Conservation (phyloP, 257 asterid genomes). For the Anisodus tanguticus region DNA sequence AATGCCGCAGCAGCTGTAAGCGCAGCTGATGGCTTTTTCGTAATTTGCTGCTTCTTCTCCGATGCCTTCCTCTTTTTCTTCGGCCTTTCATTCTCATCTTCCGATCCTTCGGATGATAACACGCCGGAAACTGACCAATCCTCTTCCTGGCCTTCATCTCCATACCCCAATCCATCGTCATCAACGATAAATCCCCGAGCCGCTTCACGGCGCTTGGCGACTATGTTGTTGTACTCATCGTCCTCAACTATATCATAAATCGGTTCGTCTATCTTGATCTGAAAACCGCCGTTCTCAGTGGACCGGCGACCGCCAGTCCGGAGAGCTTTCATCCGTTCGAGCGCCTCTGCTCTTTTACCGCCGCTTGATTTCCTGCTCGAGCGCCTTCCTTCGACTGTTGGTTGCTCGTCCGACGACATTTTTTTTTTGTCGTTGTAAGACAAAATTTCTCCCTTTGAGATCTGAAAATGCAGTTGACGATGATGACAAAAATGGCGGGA, state of each 20-base stretch:
- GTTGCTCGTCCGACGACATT: conserved; percentile 83
- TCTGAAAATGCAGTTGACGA: background rate
- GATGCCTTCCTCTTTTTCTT: conserved; percentile 61
- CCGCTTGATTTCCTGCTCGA: conserved; percentile 59
- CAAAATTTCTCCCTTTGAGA: background rate
- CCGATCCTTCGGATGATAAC: conserved; percentile 65
- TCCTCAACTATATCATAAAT: conserved; percentile 87
- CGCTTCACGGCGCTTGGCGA: conserved; percentile 85
- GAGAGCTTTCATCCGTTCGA: conserved; percentile 73
- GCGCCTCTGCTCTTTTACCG: conserved; percentile 54
- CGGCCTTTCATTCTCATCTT: conserved; percentile 61
- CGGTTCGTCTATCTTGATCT: conserved; percentile 74
- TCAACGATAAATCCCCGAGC: conserved; percentile 76
- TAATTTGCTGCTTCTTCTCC: conserved; percentile 67
- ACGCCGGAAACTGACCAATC: conserved; percentile 82
- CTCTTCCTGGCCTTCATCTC: conserved; percentile 95
- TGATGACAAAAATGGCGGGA: conserved; percentile 36
- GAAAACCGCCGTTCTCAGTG: conserved; percentile 54
- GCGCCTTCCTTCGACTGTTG: conserved; percentile 57
- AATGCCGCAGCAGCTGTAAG: conserved; percentile 76
- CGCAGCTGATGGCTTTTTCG: conserved; percentile 67
- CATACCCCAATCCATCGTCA: conserved; percentile 87
- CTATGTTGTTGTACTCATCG: conserved; percentile 77
- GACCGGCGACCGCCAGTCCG: conserved; percentile 71
- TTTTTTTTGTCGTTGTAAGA: conserved; percentile 15